Percentiles rank a stretch among this genome's conserved stretches.
Conservation (phyloP, 2,329 filamentous ascomycete genomes). For the Cytospora piceicola region DNA sequence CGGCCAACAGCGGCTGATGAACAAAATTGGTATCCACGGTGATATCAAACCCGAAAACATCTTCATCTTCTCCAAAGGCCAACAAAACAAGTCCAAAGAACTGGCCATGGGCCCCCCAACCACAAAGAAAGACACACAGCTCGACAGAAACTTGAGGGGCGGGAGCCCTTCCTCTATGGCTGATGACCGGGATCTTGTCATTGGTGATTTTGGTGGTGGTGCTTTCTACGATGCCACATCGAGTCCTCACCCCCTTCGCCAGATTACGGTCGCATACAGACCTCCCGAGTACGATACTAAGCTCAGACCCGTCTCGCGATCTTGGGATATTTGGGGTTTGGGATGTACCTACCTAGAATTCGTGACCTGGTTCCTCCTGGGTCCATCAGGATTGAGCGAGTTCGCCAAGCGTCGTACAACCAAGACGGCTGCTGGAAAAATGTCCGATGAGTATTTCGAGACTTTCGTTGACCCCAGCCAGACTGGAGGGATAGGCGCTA, state of each 20-base stretch:
- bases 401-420: constrained; percentile 31
- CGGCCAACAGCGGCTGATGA: constrained; percentile 29
- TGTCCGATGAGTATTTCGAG: constrained; percentile 31
- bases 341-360: constrained; percentile 36
- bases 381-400: constrained; percentile 25
- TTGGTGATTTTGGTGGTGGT: constrained; percentile 32
- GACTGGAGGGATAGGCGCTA: constrained; percentile 28
- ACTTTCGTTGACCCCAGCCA: constrained; percentile 28
- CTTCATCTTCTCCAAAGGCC: constrained; percentile 30
- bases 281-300: constrained; percentile 31
- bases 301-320: constrained; percentile 30
- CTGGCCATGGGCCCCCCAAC: constrained; percentile 28
- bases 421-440: constrained; percentile 26
- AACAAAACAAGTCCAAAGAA: constrained; percentile 24
- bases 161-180: constrained; percentile 22
- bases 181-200: constrained; percentile 24
- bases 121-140: constrained; percentile 15
- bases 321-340: constrained; percentile 36
- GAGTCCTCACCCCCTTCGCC: constrained; percentile 29
- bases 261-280: constrained; percentile 29
- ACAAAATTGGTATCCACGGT: constrained; percentile 31
- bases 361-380: constrained; percentile 33
- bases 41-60: constrained; percentile 33
- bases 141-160: constrained; percentile 20
- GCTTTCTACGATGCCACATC: constrained; percentile 29